These are phyloP conservation scores for Aspergillus sp. DNA, from an alignment of 2,329 filamentous ascomycete species.

Conservation along the genomic window DNA sequence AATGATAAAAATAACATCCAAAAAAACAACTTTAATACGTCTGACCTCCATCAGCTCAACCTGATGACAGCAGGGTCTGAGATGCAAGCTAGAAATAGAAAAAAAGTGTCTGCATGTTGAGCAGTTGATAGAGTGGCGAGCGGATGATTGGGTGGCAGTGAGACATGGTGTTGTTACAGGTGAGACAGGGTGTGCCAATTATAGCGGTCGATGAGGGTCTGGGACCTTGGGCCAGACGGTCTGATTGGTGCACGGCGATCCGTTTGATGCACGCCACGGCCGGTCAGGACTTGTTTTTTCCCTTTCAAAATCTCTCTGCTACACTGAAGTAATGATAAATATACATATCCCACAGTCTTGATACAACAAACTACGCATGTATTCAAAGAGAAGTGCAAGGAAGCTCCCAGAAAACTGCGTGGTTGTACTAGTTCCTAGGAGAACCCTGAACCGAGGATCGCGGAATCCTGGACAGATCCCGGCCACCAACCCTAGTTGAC, in stretches of 20 bases:
- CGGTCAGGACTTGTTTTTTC: background rate
- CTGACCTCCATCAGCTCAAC: too few relatives aligned
- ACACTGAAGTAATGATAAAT: background rate
- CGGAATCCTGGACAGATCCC: background rate
- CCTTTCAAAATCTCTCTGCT: background rate
- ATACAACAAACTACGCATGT: too few relatives aligned
- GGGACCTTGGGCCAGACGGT: constrained; percentile 9
- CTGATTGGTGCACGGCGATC: too few relatives aligned
- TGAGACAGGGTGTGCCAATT: constrained; percentile 24
- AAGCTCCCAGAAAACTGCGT: too few relatives aligned
- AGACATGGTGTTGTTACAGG: constrained; percentile 3
- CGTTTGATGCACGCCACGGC: constrained; percentile 13
- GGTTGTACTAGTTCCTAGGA: background rate
- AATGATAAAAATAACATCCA: too few relatives aligned
- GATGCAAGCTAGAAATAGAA: constrained; percentile 1
- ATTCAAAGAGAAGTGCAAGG: too few relatives aligned
- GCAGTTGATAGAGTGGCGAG: too few relatives aligned
- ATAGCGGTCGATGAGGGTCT: constrained; percentile 18
- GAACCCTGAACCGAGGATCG: background rate
- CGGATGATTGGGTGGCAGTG: background rate
- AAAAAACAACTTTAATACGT: too few relatives aligned
- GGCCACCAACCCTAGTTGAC: background rate
- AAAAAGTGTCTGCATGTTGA: background rate
- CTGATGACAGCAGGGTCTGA: too few relatives aligned
- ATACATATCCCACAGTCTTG: too few relatives aligned